Percentiles rank a stretch among this genome's conserved stretches.
These are phyloP conservation scores for Sugiyamaella grinbergsii DNA, from an alignment of 1,139 yeast species.

Conservation along the genomic window DNA sequence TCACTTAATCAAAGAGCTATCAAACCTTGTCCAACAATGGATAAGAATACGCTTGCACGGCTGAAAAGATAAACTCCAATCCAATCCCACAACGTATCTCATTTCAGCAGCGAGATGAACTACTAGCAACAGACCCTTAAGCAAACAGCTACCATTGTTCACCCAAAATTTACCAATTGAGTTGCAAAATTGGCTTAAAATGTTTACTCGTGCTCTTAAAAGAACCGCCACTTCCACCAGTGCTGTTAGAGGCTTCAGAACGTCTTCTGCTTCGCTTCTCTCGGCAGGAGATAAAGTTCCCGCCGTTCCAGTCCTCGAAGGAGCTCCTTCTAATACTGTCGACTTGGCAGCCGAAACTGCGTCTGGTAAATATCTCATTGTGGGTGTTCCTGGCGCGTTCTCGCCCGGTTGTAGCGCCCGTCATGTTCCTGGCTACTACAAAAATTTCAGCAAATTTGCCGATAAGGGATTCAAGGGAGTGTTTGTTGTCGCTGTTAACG, in stretches of 20 bases:
- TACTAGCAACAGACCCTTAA: too few species aligned
- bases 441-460: conserved; percentile 53
- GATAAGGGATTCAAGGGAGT: conserved; percentile 64
- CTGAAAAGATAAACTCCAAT: too few species aligned
- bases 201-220: conserved; percentile 20
- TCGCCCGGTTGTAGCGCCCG: conserved; percentile 80
- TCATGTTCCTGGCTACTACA: conserved; percentile 79
- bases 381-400: conserved; percentile 92
- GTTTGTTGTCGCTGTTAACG: conserved; percentile 78
- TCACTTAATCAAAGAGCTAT: too few species aligned
- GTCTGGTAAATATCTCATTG: conserved; percentile 58
- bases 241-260: conserved; percentile 33
- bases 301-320: conserved; percentile 55
- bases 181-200: conserved; percentile 9
- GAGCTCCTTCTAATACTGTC: conserved; percentile 67
- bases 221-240: background rate
- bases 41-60: too few species aligned
- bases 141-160: background rate
- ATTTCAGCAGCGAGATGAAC: too few species aligned
- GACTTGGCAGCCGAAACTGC: conserved; percentile 59
- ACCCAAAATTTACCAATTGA: background rate
- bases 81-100: too few species aligned
- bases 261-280: conserved; percentile 35
- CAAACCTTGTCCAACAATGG: too few species aligned
- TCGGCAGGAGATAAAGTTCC: conserved; percentile 54